Conservation (phyloP, 441 rosid species). For the Eruca vesicaria region DNA sequence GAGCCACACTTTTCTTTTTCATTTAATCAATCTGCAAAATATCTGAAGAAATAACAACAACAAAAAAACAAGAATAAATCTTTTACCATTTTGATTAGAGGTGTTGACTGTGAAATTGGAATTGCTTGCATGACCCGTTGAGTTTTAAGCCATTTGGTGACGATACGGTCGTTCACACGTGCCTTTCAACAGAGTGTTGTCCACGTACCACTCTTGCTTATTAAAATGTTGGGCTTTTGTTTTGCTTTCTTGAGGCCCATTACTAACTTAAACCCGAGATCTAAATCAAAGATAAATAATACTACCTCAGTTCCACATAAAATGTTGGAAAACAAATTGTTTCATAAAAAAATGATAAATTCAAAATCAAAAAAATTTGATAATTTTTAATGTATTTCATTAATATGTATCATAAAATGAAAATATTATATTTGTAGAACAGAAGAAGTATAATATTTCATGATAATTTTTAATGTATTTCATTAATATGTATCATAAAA, state of each 20-base stretch:
- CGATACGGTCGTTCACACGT: background rate
- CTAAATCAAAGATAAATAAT: too few species aligned
- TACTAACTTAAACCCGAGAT: background rate
- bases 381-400: too few species aligned
- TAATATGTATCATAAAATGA: too few species aligned
- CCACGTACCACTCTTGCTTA: background rate
- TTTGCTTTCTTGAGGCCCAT: background rate
- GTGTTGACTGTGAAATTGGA: background rate
- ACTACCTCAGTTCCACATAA: too few species aligned
- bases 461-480: too few species aligned
- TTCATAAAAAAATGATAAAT: too few species aligned
- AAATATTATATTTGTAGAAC: too few species aligned
- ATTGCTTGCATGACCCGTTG: background rate
- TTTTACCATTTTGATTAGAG: background rate
- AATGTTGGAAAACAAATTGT: too few species aligned
- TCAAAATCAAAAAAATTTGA: too few species aligned
- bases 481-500: too few species aligned
- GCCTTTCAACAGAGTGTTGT: background rate
- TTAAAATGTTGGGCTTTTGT: background rate
- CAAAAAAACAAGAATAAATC: background rate
- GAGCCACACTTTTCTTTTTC: conserved; percentile 23
- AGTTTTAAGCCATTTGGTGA: background rate
- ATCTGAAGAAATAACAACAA: too few species aligned
- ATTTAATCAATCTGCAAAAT: conserved; percentile 8
- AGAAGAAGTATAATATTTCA: too few species aligned